Evolutionary conservation across 306 rosid species (phyloP).

Genomic region (Cucumis hystrix): DNA sequence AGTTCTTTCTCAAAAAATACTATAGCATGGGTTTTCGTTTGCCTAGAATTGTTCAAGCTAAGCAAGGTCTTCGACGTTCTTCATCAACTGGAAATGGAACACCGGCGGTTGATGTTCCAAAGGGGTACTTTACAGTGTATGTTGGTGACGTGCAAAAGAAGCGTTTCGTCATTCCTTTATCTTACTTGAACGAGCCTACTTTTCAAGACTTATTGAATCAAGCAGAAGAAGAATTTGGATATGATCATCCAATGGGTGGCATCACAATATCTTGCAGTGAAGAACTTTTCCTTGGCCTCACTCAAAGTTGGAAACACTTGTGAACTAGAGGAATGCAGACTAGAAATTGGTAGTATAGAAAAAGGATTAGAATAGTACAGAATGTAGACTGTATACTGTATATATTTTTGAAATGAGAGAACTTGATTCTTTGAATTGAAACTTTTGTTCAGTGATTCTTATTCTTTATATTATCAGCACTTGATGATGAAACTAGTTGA

Average conservation of each 20-base stretch:
- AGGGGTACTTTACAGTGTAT: conserved; percentile 20
- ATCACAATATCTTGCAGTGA: conserved; percentile 21
- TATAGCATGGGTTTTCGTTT: neutral
- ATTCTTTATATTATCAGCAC: neutral
- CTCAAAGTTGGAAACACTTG: neutral
- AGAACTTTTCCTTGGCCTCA: neutral
- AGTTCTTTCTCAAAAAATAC: neutral
- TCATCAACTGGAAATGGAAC: neutral
- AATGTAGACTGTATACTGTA: neutral
- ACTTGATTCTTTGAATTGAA: neutral
- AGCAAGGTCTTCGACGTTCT: conserved; percentile 11
- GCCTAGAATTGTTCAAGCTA: neutral
- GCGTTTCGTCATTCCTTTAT: conserved; percentile 17
- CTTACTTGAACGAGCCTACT: conserved; percentile 19
- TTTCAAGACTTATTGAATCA: conserved; percentile 22
- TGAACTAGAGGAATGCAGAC: neutral
- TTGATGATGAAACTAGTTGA: neutral
- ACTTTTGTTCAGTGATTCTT: neutral
- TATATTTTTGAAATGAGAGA: neutral
- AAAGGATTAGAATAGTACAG: neutral
- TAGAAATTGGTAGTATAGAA: neutral
- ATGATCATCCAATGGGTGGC: conserved; percentile 29
- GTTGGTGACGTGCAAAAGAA: conserved; percentile 20
- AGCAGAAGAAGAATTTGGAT: conserved; percentile 25
- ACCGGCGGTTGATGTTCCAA: conserved; percentile 7